Evolutionary conservation across 306 rosid species (phyloP), one percentile per base, ranked within the genome.

Genomic region (Pterocarpus macrocarpus): DNA sequence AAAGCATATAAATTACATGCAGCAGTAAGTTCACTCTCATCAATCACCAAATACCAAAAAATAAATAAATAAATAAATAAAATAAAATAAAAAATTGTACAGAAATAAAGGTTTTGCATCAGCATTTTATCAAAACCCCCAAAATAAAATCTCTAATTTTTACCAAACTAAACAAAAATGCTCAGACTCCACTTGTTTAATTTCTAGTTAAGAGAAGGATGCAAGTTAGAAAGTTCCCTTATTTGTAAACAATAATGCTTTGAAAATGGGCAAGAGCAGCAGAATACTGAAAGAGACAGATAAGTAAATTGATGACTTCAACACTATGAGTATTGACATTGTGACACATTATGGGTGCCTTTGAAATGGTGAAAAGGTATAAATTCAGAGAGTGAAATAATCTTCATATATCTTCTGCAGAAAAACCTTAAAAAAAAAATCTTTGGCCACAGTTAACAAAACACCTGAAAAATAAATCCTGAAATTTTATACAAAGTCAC

Each of bases 231-330:
- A 45, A 28, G 14, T 30, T 57, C 2, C n/a, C 69, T 30, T 69
- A n/a, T 61, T 22, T 41, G 30, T 22, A 76, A 69, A 47, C 58
- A 64, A 55, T 36, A 73, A 69, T 75, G 70, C 75, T 74, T 75
- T 13, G 41, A 34, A 68, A 56, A 73, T 10, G 17, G 47, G 10
- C 32, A 71, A 38, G 16, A 68, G 49, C 8, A 61, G 61, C 59
- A 38, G 36, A 79, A 58, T 58, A 68, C 62, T 41, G 28, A 69
- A 61, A 17, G 44, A 66, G 52, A 44, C 39, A n/a, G 61, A 63
- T 44, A 74, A 57, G 52, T 33, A 45, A 35, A 44, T 5, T 7
- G 39, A 61, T 52, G 61, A 74, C 28, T 39, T 49, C 39, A 69
- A 58, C 38, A 56, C 63, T n/a, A 57, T 55, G 44, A 16, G 63